Percentiles rank a stretch among this genome's conserved stretches.
Evolutionary conservation across 768 basidiomycete species (phyloP).

Genomic region (Termitomyces sp.): DNA sequence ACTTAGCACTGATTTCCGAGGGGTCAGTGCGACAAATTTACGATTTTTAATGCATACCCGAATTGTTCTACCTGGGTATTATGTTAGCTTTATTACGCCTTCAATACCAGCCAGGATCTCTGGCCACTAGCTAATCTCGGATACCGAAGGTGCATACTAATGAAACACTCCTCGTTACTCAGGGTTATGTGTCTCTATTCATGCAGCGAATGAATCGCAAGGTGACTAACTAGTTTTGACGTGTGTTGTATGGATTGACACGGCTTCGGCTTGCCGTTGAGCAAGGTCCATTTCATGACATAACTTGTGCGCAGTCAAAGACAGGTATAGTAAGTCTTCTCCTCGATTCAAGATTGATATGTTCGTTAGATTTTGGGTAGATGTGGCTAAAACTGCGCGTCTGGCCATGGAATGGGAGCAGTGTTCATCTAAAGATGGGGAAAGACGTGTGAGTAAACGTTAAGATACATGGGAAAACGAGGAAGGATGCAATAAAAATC

Average conservation of each 20-base stretch:
- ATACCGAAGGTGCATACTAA: too few relatives aligned
- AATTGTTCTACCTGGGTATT: too few relatives aligned
- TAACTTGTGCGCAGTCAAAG: neutral
- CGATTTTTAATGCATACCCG: too few relatives aligned
- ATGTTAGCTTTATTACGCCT: too few relatives aligned
- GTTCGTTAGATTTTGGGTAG: neutral
- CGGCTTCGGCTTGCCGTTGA: neutral
- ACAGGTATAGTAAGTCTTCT: neutral
- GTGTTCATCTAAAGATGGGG: neutral
- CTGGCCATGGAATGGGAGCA: neutral
- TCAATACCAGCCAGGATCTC: too few relatives aligned
- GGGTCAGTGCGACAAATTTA: too few relatives aligned
- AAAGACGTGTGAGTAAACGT: neutral
- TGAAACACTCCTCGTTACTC: too few relatives aligned
- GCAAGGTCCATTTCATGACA: neutral
- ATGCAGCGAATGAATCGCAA: too few relatives aligned
- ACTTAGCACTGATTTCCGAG: too few relatives aligned
- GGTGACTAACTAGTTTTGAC: neutral
- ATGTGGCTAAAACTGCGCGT: neutral
- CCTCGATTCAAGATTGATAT: neutral
- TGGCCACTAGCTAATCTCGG: too few relatives aligned
- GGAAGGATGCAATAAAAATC: constrained; percentile 22
- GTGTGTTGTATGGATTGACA: neutral
- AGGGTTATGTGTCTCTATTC: too few relatives aligned
- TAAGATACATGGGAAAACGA: neutral